Conservation (phyloP, 805 yeast species). For the Brettanomyces sp. region DNA sequence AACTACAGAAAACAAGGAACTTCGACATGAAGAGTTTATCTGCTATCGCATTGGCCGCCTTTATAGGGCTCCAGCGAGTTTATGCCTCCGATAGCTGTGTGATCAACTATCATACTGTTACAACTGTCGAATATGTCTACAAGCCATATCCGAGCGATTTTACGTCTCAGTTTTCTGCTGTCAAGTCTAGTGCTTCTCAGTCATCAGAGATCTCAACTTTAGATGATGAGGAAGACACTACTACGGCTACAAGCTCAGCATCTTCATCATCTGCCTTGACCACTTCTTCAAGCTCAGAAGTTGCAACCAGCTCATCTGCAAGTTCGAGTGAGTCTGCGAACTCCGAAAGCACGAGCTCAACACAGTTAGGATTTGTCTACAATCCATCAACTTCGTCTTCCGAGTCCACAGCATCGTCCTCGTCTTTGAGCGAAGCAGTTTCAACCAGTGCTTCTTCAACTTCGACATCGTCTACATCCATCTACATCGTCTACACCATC, state of each 20-base stretch:
- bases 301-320: constrained; percentile 1
- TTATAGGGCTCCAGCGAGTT: constrained; percentile 1
- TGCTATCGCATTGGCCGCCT: constrained; percentile 11
- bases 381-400: no score
- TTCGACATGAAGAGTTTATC: no score
- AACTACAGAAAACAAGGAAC: no score
- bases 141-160: constrained; percentile 3
- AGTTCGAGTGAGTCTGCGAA: constrained; percentile 9
- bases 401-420: no score
- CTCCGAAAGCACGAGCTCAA: constrained; percentile 2
- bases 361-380: no score
- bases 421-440: not conserved
- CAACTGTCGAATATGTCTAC: constrained; percentile 1
- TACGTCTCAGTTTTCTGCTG: constrained; percentile 6
- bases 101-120: constrained; percentile 2
- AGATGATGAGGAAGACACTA: no score
- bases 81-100: not conserved
- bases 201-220: constrained; percentile 1
- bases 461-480: constrained; percentile 8
- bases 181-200: constrained; percentile 2
- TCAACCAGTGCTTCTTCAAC: constrained; percentile 15
- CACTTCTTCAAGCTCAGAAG: constrained; percentile 3
- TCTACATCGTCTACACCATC: constrained; percentile 1
- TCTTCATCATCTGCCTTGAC: constrained; percentile 7
- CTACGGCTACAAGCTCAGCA: no score